Base-by-base conservation (phyloP, 768 basidiomycete genomes). In the Dentipellis fragilis region DNA sequence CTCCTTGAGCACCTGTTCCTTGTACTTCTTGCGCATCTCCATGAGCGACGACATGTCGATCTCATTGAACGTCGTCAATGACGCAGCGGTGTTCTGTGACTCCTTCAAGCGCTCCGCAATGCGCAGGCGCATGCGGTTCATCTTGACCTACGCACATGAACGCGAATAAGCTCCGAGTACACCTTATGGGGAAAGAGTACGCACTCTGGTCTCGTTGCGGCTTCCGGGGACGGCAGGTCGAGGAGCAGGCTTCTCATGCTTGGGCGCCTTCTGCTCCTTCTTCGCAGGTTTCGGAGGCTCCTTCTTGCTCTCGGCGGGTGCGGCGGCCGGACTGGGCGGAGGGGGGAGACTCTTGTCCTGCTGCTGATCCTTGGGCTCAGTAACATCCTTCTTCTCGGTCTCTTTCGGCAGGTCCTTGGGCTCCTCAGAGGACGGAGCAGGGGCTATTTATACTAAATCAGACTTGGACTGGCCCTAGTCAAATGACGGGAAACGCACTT, bases 21-120 rank as follows among this genome's bases (percentile, higher is more conserved):
- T 98, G 83, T 93, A 94, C 68, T 85, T 83, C 68, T 86, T 83
- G 65, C 95, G 63, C 84, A 98, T 83, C 42, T 87, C 85, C 75
- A 96, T 89, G 55, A 98, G 75, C 45, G 89, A 86, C 42, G 92
- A 93, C 95, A 99, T 98, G 76, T 98, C 95, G 67, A 99, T 91
- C 73, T 99, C 95, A 75, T 99, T 97, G 81, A 99, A 99, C 22
- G 95, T 98, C 36, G 96, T 98, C 57, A 98, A 72, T 51, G 93
- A 94, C 49, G 95, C 95, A 4, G 95, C 96, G 17, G 90, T 83
- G 68, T 97, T 96, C 70, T 99, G 95, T 21, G 94, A 95, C 68
- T 96, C 87, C 75, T 99, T 99, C 68, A 99, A 82, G 52, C 95
- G 93, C 72, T 94, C 92, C 49, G 94, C 88, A 65, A 99, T 99